A percentile compares a stretch with the other conserved stretches of the same genome.
Evolutionary conservation across 2,329 filamentous ascomycete species (phyloP).

Genomic region (Alternaria rosae): DNA sequence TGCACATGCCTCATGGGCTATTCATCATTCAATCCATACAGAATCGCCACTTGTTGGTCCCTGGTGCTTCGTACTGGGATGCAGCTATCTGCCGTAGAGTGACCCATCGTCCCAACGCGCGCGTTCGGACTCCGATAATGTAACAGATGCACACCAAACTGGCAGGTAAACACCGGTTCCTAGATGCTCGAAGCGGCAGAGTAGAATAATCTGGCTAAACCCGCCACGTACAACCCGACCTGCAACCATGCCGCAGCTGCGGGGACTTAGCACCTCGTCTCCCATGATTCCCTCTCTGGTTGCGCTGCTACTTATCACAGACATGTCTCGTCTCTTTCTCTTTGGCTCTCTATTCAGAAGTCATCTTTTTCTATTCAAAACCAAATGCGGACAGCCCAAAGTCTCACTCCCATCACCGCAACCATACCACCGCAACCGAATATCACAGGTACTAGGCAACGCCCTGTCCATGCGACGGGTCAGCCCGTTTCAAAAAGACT

Average conservation of each 20-base stretch:
- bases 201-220: conserved; percentile 5
- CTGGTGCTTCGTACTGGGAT: not conserved
- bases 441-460: not conserved
- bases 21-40: not conserved
- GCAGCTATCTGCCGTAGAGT: not conserved
- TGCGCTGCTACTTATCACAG: conserved; percentile 1
- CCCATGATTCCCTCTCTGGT: not conserved
- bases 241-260: conserved; percentile 1
- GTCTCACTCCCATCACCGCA: conserved; percentile 27
- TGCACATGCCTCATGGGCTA: not conserved
- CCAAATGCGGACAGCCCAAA: conserved; percentile 32
- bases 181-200: not conserved
- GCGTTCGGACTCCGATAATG: not conserved
- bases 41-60: not conserved
- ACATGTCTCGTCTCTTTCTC: conserved; percentile 20
- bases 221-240: not conserved
- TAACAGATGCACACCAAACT: not conserved
- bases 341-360: conserved; percentile 33
- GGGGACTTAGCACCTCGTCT: not conserved
- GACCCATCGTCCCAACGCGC: not conserved
- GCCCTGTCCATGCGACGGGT: conserved; percentile 9
- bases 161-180: not conserved
- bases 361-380: conserved; percentile 43
- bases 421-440: conserved; percentile 6
- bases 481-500: conserved; percentile 12